Conservation (phyloP, 2,329 filamentous ascomycete species). For the Ophiocordyceps robertsii region DNA sequence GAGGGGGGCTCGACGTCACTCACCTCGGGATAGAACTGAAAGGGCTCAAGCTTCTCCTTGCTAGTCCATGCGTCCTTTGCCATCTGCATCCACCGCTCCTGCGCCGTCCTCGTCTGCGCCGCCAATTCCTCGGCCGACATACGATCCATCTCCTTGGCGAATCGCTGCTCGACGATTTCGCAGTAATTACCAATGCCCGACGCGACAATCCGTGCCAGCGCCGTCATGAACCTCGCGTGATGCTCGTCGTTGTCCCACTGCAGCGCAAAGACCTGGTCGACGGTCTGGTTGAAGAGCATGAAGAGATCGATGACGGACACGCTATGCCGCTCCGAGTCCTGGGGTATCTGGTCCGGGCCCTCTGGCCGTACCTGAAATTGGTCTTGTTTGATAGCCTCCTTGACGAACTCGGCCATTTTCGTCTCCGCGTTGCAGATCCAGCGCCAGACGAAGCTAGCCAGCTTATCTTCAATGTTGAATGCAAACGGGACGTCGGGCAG, state of each 20-base stretch:
- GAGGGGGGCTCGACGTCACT: slow-evolving; percentile 12
- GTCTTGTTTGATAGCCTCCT: slow-evolving; percentile 84
- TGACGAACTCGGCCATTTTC: slow-evolving; percentile 72
- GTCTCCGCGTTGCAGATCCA: slow-evolving; percentile 77
- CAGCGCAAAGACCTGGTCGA: slow-evolving; percentile 73
- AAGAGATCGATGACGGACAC: slow-evolving; percentile 90
- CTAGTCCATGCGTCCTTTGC: slow-evolving; percentile 87
- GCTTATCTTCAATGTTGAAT: slow-evolving; percentile 73
- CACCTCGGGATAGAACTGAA: slow-evolving; percentile 91
- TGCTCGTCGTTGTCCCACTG: slow-evolving; percentile 91
- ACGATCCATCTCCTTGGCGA: slow-evolving; percentile 85
- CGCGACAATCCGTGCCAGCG: slow-evolving; percentile 73
- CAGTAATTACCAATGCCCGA: slow-evolving; percentile 79
- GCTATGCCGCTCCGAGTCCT: slow-evolving; percentile 79
- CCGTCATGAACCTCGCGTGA: slow-evolving; percentile 94
- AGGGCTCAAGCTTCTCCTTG: slow-evolving; percentile 89
- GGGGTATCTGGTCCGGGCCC: slow-evolving; percentile 46
- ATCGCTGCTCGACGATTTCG: slow-evolving; percentile 75
- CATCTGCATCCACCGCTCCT: slow-evolving; percentile 86
- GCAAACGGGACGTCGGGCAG: slow-evolving; percentile 64
- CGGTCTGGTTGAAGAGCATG: slow-evolving; percentile 80
- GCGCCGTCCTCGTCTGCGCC: slow-evolving; percentile 61
- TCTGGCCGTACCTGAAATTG: slow-evolving; percentile 63
- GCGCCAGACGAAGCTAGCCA: slow-evolving; percentile 90
- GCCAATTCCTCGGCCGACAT: slow-evolving; percentile 78